phyloP scores from a whole-genome alignment of 768 basidiomycete genomes.

The Cantharellus cinnabarinus region DNA sequence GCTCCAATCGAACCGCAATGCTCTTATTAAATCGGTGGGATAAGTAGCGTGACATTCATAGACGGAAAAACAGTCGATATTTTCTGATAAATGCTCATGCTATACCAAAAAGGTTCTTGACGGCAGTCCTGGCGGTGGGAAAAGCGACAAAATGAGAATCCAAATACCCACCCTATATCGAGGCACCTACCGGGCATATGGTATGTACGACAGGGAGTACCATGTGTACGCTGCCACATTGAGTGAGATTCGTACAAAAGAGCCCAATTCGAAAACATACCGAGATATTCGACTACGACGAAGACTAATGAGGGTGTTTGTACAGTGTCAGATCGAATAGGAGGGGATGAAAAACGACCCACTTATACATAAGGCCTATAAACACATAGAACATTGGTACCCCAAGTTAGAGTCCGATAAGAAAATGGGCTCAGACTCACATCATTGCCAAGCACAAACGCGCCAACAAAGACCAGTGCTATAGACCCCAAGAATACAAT shows the following conservation, averaged over 20 bases:
- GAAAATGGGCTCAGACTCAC: conserved; percentile 23
- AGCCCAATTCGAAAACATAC: conserved; percentile 41
- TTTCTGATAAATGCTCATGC: neutral
- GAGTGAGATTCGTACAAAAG: neutral
- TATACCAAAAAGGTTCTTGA: conserved; percentile 7
- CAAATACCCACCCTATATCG: neutral
- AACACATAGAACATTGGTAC: neutral
- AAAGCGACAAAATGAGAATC: neutral
- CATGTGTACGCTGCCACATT: conserved; percentile 1
- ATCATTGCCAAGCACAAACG: conserved; percentile 50
- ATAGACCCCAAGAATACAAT: conserved; percentile 61
- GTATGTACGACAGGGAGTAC: conserved; percentile 44
- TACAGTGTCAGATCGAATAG: conserved; percentile 4
- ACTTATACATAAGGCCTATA: conserved; percentile 10
- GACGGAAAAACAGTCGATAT: no score
- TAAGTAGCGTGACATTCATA: no score
- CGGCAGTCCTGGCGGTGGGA: neutral
- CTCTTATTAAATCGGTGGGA: no score
- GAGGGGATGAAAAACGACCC: conserved; percentile 2
- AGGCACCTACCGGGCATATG: conserved; percentile 35
- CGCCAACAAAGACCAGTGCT: conserved; percentile 64
- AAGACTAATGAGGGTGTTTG: conserved; percentile 35
- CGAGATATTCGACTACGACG: conserved; percentile 79
- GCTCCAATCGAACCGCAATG: no score
- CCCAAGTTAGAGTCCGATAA: neutral